Evolutionary conservation across 129 eudicot species (phyloP).

Genomic region (Tagetes patula): DNA sequence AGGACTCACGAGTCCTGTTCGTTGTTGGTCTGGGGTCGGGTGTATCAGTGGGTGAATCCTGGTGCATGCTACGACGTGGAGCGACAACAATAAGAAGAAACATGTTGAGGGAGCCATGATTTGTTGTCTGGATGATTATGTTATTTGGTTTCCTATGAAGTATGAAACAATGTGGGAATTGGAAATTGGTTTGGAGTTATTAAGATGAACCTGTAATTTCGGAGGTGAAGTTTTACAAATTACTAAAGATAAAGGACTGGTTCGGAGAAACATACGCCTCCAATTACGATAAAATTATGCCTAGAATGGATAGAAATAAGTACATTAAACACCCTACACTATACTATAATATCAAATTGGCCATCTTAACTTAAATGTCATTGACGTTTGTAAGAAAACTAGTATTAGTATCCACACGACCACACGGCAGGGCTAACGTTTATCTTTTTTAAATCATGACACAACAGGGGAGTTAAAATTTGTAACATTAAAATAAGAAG

Average conservation of each 20-base stretch:
- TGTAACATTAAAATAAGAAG: no score
- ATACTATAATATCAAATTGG: neutral
- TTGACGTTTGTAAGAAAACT: no score
- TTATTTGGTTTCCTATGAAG: neutral
- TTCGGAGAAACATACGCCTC: constrained; percentile 8
- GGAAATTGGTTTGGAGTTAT: constrained; percentile 14
- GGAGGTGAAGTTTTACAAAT: constrained; percentile 10
- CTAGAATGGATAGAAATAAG: neutral
- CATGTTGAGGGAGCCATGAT: constrained; percentile 22
- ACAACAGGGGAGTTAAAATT: no score
- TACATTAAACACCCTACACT: neutral
- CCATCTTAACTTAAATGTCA: no score
- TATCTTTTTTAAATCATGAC: no score
- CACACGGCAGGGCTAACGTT: no score
- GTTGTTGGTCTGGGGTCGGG: neutral
- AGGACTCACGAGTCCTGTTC: constrained; percentile 4
- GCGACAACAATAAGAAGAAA: constrained; percentile 27
- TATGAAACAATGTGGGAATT: constrained; percentile 5
- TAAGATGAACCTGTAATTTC: neutral
- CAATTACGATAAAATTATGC: neutral
- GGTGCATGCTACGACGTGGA: constrained; percentile 28
- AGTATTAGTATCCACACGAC: no score
- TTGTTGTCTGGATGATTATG: neutral
- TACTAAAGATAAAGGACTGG: constrained; percentile 27
- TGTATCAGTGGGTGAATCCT: constrained; percentile 9